These are phyloP conservation scores for Dillenia turbinata DNA, from an alignment of 164 flowering plant species.

Conservation along the genomic window DNA sequence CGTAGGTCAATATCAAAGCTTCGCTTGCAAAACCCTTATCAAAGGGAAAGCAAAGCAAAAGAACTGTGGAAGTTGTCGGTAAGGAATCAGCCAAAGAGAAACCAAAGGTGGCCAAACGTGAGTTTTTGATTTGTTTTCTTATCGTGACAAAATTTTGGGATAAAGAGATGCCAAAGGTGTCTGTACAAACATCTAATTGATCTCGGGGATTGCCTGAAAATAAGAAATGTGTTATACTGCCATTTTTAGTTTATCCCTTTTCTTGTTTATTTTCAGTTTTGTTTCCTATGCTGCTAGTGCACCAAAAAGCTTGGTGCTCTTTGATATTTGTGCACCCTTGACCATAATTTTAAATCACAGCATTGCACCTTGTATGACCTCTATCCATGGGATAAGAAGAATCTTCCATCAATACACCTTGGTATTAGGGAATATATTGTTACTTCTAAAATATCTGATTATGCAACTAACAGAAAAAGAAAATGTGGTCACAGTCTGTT, in stretches of 20 bases:
- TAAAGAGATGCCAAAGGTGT: not conserved
- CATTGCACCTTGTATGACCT: too few species aligned
- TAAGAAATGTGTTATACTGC: not conserved
- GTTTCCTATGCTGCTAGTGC: too few species aligned
- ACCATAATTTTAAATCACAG: too few species aligned
- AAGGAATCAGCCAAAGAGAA: slow-evolving; percentile 22
- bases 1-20: slow-evolving; percentile 30
- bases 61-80: slow-evolving; percentile 2
- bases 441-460: too few species aligned
- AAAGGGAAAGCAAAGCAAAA: slow-evolving; percentile 26
- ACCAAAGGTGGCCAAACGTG: slow-evolving; percentile 18
- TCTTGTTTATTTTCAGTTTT: not conserved
- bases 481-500: too few species aligned
- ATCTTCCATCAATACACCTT: too few species aligned
- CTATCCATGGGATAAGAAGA: too few species aligned
- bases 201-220: not conserved
- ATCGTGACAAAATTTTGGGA: not conserved
- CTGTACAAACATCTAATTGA: not conserved
- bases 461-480: too few species aligned
- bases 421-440: too few species aligned
- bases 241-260: not conserved
- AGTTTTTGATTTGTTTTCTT: slow-evolving; percentile 1
- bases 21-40: slow-evolving; percentile 36
- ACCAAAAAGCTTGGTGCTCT: too few species aligned
- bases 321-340: too few species aligned